These are phyloP conservation scores for Fusarium ambrosium DNA, from an alignment of 2,329 filamentous ascomycete genomes.

Conservation along the genomic window DNA sequence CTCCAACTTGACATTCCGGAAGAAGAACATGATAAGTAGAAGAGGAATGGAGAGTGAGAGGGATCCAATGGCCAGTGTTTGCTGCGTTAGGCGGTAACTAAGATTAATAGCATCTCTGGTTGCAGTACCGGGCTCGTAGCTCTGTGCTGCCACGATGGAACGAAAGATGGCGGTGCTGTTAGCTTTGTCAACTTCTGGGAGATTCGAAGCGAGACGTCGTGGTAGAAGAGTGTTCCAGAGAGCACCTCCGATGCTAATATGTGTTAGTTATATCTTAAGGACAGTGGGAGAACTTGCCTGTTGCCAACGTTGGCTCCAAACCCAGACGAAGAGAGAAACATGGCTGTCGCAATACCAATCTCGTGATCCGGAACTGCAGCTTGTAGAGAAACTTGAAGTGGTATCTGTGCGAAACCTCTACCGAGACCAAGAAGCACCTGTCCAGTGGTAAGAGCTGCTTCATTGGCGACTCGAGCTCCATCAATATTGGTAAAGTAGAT, in stretches of 20 bases:
- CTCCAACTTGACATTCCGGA: constrained; percentile 25
- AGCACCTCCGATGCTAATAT: constrained; percentile 29
- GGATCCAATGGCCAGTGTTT: constrained; percentile 32
- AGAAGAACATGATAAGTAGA: constrained; percentile 9
- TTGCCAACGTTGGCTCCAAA: constrained; percentile 35
- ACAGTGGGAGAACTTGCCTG: not conserved
- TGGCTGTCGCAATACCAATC: constrained; percentile 27
- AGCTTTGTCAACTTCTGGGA: not conserved
- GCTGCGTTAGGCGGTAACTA: constrained; percentile 29
- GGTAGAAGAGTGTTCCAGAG: constrained; percentile 37
- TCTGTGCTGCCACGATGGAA: constrained; percentile 24
- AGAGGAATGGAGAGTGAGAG: constrained; percentile 18
- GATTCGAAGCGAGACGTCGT: constrained; percentile 2
- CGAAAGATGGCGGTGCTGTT: constrained; percentile 27
- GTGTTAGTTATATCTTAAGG: not conserved
- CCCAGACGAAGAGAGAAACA: constrained; percentile 27
- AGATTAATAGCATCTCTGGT: constrained; percentile 15
- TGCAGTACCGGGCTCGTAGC: constrained; percentile 13
- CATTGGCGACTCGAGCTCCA: constrained; percentile 23
- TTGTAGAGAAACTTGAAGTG: constrained; percentile 21
- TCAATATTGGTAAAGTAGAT: constrained; percentile 37
- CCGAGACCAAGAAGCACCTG: constrained; percentile 33
- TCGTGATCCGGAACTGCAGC: constrained; percentile 29
- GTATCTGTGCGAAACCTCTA: constrained; percentile 23
- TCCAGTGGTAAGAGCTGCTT: constrained; percentile 28